These are phyloP conservation scores for Suillus brevipes DNA, from an alignment of 768 basidiomycete species.

Conservation along the genomic window DNA sequence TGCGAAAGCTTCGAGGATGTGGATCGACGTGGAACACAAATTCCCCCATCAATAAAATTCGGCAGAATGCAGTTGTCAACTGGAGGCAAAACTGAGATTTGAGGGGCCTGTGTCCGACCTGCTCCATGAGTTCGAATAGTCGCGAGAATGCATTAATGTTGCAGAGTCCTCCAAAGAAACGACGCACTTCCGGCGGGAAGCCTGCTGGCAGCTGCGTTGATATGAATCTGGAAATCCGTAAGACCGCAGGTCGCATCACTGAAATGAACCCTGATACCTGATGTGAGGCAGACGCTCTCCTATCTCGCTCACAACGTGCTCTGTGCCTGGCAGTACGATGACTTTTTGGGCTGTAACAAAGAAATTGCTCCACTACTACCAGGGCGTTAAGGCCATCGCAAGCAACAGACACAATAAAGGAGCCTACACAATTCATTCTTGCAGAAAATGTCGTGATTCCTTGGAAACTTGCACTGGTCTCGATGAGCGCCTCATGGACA, in stretches of 20 bases:
- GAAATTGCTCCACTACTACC: neutral
- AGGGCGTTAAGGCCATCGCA: neutral
- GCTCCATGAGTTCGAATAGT: neutral
- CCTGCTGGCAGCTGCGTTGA: neutral
- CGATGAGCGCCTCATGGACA: conserved; percentile 2
- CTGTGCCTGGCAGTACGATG: neutral
- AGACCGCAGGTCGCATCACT: neutral
- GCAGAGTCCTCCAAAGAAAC: neutral
- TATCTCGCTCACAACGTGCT: neutral
- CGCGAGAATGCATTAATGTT: neutral
- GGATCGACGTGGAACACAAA: neutral
- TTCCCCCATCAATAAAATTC: neutral
- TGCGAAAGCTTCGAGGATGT: neutral
- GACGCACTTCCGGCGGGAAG: neutral
- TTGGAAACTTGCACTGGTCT: neutral
- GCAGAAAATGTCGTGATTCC: neutral
- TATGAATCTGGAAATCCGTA: neutral
- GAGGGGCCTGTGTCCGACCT: neutral
- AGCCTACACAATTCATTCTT: neutral
- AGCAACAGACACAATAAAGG: neutral
- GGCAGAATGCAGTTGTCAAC: neutral
- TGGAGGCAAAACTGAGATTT: neutral
- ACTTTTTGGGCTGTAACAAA: neutral
- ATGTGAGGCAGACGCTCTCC: neutral
- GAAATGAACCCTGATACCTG: conserved; percentile 1